Evolutionary conservation across 176 grass and related monocot species (phyloP).

Genomic region (Puya raimondii): DNA sequence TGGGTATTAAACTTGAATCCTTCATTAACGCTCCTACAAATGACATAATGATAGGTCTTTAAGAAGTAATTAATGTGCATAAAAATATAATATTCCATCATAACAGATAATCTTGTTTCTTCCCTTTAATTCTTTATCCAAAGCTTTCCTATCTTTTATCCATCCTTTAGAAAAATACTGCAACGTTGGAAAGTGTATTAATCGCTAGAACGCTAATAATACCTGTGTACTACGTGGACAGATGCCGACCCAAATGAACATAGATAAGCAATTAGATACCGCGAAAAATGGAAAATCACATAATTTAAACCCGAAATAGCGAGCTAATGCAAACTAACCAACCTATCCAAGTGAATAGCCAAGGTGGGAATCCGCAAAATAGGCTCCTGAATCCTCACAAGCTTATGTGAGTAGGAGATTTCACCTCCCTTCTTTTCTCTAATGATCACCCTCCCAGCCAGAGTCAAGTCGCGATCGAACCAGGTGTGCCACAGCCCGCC

Average conservation of each 20-base stretch:
- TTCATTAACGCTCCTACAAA: conserved; percentile 52
- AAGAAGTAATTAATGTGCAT: neutral
- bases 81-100: neutral
- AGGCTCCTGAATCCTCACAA: conserved; percentile 62
- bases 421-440: conserved; percentile 39
- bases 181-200: too few relatives aligned
- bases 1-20: conserved; percentile 91
- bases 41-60: conserved; percentile 12
- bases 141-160: too few relatives aligned
- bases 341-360: conserved; percentile 93
- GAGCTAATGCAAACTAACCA: conserved; percentile 12
- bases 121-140: neutral
- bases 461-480: conserved; percentile 91
- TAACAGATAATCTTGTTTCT: conserved; percentile 1
- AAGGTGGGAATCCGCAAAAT: conserved; percentile 86
- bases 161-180: too few relatives aligned
- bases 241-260: too few relatives aligned
- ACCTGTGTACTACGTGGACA: too few relatives aligned
- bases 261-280: too few relatives aligned
- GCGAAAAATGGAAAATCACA: neutral
- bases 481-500: conserved; percentile 95
- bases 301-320: neutral
- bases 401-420: conserved; percentile 57
- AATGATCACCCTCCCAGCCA: conserved; percentile 77
- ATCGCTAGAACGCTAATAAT: too few relatives aligned